Evolutionary conservation across 2,329 filamentous ascomycete genomes (phyloP).

Genomic region (Aspergillus sp.): DNA sequence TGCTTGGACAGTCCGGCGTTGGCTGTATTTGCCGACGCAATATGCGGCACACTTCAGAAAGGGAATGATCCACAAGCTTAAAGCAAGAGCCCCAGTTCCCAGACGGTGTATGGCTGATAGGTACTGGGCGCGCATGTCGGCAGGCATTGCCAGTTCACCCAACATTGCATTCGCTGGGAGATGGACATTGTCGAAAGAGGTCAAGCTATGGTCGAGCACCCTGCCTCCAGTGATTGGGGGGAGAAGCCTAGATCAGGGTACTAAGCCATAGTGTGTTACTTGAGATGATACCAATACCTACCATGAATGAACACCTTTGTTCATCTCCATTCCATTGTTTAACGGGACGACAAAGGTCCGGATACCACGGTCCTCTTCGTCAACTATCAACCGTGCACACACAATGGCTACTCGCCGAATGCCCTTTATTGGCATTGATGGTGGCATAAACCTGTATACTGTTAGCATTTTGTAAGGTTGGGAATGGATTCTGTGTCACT

Average conservation of each 20-base stretch:
- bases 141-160: constrained; percentile 11
- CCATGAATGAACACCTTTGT: neutral
- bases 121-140: neutral
- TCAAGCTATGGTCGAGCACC: constrained; percentile 23
- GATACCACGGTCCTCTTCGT: constrained; percentile 20
- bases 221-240: constrained; percentile 9
- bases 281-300: neutral
- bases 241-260: constrained; percentile 4
- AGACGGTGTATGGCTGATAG: neutral
- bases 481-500: too few species aligned
- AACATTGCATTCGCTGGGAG: constrained; percentile 19
- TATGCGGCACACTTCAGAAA: neutral
- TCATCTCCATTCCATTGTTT: constrained; percentile 19
- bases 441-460: constrained; percentile 22
- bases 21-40: neutral
- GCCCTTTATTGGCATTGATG: constrained; percentile 13
- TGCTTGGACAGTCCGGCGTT: neutral
- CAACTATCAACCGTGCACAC: constrained; percentile 20
- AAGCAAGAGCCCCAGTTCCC: neutral
- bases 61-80: neutral
- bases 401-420: constrained; percentile 19
- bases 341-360: constrained; percentile 21
- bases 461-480: neutral
- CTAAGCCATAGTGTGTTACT: too few species aligned
- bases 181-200: constrained; percentile 19